phyloP scores from a whole-genome alignment of 345 rosid species.

The Aegle marmelos region DNA sequence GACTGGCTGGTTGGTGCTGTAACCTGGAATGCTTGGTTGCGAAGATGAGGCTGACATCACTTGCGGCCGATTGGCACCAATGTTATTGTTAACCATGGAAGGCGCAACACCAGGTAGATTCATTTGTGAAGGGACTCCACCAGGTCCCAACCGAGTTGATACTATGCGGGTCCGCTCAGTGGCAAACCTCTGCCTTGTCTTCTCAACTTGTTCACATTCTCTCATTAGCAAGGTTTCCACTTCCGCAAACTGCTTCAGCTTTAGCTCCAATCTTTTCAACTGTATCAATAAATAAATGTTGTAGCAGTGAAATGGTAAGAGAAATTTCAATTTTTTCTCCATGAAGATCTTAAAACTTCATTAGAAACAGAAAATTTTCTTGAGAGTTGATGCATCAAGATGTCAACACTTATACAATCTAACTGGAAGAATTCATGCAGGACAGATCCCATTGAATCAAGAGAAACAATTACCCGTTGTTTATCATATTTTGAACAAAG shows the following conservation, averaged over 20 bases:
- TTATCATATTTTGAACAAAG: background rate
- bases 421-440: background rate
- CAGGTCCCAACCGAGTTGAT: constrained; percentile 56
- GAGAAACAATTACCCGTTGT: no score
- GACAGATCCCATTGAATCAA: background rate
- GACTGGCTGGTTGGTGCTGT: constrained; percentile 47
- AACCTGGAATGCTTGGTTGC: constrained; percentile 65
- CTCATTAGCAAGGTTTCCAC: constrained; percentile 88
- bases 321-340: background rate
- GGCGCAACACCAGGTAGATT: constrained; percentile 50
- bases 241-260: constrained; percentile 98
- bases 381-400: no score
- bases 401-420: background rate
- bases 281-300: constrained; percentile 23
- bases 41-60: constrained; percentile 52
- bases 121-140: constrained; percentile 47
- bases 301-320: background rate
- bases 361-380: no score
- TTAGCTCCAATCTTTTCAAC: constrained; percentile 96
- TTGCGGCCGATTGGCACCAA: constrained; percentile 49
- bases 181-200: constrained; percentile 78
- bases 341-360: no score
- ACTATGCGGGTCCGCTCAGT: constrained; percentile 68
- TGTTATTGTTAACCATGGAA: constrained; percentile 49
- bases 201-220: constrained; percentile 97